Percentiles rank a stretch among this genome's conserved stretches.
Conservation (phyloP, 176 grass and related monocot genomes). For the Musa troglodytarum region DNA sequence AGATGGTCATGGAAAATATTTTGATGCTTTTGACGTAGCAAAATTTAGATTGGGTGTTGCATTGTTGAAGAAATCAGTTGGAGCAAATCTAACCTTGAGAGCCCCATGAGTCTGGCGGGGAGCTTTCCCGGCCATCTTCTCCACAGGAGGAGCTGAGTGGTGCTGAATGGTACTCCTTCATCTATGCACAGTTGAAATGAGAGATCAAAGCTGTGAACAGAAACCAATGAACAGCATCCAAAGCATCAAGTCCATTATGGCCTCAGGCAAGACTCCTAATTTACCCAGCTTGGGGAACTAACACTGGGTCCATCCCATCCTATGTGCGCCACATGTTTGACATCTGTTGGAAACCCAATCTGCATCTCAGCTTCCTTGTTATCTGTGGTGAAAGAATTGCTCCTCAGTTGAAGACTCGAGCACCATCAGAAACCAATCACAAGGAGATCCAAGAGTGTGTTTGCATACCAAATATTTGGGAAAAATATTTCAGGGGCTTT, state of each 20-base stretch:
- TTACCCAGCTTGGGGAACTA: conserved; percentile 48
- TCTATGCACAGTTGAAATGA: conserved; percentile 26
- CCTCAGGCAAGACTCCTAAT: neutral
- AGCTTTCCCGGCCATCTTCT: conserved; percentile 5
- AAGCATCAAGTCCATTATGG: too few species aligned
- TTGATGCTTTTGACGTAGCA: neutral
- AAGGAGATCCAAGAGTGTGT: neutral
- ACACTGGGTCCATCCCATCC: conserved; percentile 50
- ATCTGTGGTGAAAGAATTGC: conserved; percentile 2
- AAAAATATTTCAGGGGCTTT: conserved; percentile 6
- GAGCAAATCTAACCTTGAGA: conserved; percentile 46
- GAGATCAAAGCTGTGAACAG: neutral
- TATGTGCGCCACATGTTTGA: conserved; percentile 90
- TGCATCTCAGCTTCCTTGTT: conserved; percentile 60
- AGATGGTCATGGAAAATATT: neutral
- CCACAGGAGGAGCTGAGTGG: conserved; percentile 32
- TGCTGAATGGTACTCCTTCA: conserved; percentile 83
- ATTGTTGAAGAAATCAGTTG: neutral
- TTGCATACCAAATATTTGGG: conserved; percentile 5
- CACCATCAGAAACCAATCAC: neutral
- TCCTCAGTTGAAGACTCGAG: too few species aligned
- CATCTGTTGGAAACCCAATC: conserved; percentile 87
- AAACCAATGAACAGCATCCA: neutral
- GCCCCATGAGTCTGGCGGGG: conserved; percentile 45
- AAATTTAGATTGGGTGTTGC: neutral